Percentiles rank a stretch among this genome's conserved stretches.
Evolutionary conservation across 1,284 basidiomycete species (phyloP).

Genomic region (Pisolithus thermaeus): DNA sequence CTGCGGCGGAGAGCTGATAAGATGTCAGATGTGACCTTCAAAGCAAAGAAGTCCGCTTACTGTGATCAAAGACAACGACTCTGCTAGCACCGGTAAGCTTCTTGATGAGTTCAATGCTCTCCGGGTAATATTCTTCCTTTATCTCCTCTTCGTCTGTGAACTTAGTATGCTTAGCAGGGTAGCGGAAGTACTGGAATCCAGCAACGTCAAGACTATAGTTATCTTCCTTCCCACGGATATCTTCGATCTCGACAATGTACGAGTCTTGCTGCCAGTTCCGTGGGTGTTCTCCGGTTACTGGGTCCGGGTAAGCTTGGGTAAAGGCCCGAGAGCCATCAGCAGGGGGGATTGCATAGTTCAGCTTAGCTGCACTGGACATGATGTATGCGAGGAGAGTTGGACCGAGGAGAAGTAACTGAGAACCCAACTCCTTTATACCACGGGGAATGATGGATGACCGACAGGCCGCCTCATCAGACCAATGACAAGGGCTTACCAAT

Average conservation of each 20-base stretch:
- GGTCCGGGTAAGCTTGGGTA: neutral
- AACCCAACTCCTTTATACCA: too few relatives aligned
- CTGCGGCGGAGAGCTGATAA: neutral
- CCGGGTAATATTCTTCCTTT: neutral
- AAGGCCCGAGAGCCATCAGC: constrained; percentile 18
- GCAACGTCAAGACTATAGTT: constrained; percentile 40
- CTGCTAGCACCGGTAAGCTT: constrained; percentile 39
- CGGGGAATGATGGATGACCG: too few relatives aligned
- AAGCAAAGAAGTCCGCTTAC: constrained; percentile 15
- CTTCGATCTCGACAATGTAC: constrained; percentile 21
- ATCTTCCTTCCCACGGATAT: constrained; percentile 42
- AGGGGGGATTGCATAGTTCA: constrained; percentile 17
- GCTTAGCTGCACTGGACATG: constrained; percentile 10
- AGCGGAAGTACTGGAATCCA: constrained; percentile 36
- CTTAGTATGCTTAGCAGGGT: neutral
- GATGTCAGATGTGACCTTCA: neutral
- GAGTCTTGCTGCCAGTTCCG: constrained; percentile 8
- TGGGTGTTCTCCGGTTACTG: neutral
- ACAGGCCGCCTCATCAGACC: too few relatives aligned
- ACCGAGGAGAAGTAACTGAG: too few relatives aligned
- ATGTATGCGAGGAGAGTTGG: too few relatives aligned
- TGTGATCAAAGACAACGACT: constrained; percentile 45
- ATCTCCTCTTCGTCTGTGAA: constrained; percentile 13
- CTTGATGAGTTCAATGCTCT: constrained; percentile 17
- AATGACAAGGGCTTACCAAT: too few relatives aligned